These are phyloP conservation scores for Climacium dendroides DNA, from an alignment of 225 moss, liverwort and hornwort genomes.

Conservation along the genomic window DNA sequence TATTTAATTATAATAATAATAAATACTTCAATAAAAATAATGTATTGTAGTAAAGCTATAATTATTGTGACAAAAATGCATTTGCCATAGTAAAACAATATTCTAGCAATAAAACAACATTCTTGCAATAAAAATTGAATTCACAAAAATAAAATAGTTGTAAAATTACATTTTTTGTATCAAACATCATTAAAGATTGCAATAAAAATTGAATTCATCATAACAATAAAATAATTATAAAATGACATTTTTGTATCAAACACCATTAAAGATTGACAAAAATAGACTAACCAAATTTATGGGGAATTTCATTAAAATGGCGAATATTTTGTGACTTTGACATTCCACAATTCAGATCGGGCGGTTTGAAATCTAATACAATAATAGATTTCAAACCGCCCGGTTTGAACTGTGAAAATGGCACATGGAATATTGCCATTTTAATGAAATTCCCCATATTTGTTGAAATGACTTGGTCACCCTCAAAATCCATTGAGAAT, in stretches of 20 bases:
- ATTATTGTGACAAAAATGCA: not conserved
- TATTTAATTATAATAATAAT: too few relatives aligned
- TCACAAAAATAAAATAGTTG: not conserved
- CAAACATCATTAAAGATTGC: not conserved
- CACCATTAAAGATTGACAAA: not conserved
- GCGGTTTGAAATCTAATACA: too few relatives aligned
- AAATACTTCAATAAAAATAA: too few relatives aligned
- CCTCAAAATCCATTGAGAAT: not conserved
- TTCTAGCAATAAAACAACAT: not conserved
- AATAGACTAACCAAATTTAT: fast-evolving
- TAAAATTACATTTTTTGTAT: not conserved
- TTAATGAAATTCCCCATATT: too few relatives aligned
- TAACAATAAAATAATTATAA: not conserved
- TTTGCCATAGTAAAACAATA: fast-evolving
- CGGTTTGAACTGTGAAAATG: too few relatives aligned
- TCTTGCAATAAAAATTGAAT: not conserved
- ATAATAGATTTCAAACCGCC: too few relatives aligned
- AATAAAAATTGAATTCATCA: too few relatives aligned
- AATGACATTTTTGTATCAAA: not conserved
- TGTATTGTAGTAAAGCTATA: not conserved
- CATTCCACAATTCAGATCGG: too few relatives aligned
- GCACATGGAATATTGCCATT: too few relatives aligned
- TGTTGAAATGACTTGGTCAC: not conserved
- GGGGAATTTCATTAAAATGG: too few relatives aligned
- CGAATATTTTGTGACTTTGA: too few relatives aligned